Evolutionary conservation across 2,329 filamentous ascomycete genomes (phyloP).

Genomic region (Spiromastix sp.): DNA sequence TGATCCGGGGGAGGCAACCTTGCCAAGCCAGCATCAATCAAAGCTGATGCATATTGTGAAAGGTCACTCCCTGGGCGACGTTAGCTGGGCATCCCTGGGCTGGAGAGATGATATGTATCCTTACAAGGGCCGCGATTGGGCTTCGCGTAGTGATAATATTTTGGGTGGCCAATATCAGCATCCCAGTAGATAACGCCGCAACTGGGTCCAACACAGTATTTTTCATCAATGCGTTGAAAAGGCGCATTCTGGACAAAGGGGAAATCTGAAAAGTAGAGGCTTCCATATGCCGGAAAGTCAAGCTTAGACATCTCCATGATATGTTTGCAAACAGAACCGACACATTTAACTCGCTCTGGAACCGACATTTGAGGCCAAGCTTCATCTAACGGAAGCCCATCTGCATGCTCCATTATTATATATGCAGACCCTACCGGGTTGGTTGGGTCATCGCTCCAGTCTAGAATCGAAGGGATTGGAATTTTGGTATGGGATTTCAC

Average conservation of each 20-base stretch:
- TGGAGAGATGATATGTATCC: conserved; percentile 10
- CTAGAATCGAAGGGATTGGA: conserved; percentile 32
- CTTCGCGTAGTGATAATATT: conserved; percentile 21
- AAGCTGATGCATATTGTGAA: conserved; percentile 21
- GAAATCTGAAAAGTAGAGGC: conserved; percentile 20
- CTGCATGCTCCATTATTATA: conserved; percentile 28
- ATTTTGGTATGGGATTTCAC: conserved; percentile 27
- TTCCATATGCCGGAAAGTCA: conserved; percentile 23
- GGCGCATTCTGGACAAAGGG: conserved; percentile 1
- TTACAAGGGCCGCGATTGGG: conserved; percentile 30
- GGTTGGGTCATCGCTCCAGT: conserved; percentile 28
- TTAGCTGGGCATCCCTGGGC: conserved; percentile 7
- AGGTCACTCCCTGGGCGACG: conserved; percentile 23
- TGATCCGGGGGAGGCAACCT: conserved; percentile 17
- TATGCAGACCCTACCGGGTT: conserved; percentile 25
- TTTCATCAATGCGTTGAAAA: not conserved
- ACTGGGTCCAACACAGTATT: conserved; percentile 1
- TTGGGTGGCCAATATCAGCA: conserved; percentile 13
- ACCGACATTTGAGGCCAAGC: conserved; percentile 22
- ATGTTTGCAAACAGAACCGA: conserved; percentile 2
- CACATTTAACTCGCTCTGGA: conserved; percentile 15
- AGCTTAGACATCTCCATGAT: conserved; percentile 9
- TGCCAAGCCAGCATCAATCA: conserved; percentile 28
- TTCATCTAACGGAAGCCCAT: conserved; percentile 19
- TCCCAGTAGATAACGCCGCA: conserved; percentile 3